A percentile compares a stretch with the other conserved stretches of the same genome.
These are phyloP conservation scores for Colletotrichum viniferum DNA, from an alignment of 2,329 filamentous ascomycete species.

Conservation along the genomic window DNA sequence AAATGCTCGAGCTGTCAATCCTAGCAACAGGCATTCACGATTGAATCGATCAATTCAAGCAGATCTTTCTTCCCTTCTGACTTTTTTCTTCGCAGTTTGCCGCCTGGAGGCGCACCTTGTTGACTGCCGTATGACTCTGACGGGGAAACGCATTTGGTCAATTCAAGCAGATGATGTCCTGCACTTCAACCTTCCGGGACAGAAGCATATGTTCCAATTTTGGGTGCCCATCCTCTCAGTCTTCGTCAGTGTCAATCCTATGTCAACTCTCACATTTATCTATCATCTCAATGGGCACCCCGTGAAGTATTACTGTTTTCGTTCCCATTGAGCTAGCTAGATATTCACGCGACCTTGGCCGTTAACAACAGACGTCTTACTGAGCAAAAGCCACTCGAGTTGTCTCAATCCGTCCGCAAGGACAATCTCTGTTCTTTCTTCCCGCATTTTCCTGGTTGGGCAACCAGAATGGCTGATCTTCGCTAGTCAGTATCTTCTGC, in stretches of 20 bases:
- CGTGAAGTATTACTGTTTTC: too few relatives aligned
- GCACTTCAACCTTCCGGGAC: not conserved
- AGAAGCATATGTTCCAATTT: not conserved
- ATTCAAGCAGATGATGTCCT: not conserved
- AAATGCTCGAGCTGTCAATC: not conserved
- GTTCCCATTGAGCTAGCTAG: too few relatives aligned
- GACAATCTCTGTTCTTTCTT: not conserved
- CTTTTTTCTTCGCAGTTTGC: too few relatives aligned
- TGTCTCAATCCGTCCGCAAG: fast-evolving
- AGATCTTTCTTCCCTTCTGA: too few relatives aligned
- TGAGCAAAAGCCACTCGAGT: fast-evolving
- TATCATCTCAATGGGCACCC: too few relatives aligned
- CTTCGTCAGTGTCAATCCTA: too few relatives aligned
- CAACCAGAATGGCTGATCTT: not conserved
- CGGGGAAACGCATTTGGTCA: too few relatives aligned
- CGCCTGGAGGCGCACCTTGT: too few relatives aligned
- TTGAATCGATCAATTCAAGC: not conserved
- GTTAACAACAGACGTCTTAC: fast-evolving
- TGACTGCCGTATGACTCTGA: too few relatives aligned
- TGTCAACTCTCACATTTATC: too few relatives aligned
- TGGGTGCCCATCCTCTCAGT: not conserved
- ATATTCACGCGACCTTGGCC: not conserved
- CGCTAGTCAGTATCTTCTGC: fast-evolving
- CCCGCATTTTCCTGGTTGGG: not conserved
- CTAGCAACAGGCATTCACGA: not conserved